Conservation (phyloP, 2,329 filamentous ascomycete genomes). For the Fusarium anthophilum region DNA sequence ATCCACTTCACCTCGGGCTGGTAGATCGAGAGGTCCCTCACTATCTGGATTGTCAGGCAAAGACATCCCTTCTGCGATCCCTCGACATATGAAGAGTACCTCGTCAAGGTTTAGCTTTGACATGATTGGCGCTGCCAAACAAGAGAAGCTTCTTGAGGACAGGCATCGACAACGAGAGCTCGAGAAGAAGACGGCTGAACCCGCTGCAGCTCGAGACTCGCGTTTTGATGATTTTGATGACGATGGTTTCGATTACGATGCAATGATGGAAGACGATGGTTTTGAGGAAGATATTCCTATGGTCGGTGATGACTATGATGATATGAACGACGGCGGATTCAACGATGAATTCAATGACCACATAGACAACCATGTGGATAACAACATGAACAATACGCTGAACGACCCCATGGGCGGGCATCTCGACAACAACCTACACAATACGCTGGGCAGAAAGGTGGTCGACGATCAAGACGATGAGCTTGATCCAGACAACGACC, state of each 20-base stretch:
- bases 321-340: slow-evolving; percentile 40
- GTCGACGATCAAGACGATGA: slow-evolving; percentile 41
- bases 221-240: slow-evolving; percentile 71
- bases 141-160: slow-evolving; percentile 77
- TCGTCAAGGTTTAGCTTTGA: slow-evolving; percentile 86
- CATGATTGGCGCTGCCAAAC: slow-evolving; percentile 74
- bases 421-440: slow-evolving; percentile 37
- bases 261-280: slow-evolving; percentile 72
- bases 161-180: slow-evolving; percentile 74
- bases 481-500: slow-evolving; percentile 46
- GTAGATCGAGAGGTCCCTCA: slow-evolving; percentile 64
- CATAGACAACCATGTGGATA: background rate
- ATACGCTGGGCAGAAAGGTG: slow-evolving; percentile 5
- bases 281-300: slow-evolving; percentile 63
- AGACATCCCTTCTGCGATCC: slow-evolving; percentile 60
- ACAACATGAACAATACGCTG: slow-evolving; percentile 28
- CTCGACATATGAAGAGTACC: slow-evolving; percentile 76
- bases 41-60: slow-evolving; percentile 58
- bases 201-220: slow-evolving; percentile 57
- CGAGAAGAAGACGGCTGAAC: slow-evolving; percentile 61
- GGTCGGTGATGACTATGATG: slow-evolving; percentile 45
- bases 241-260: slow-evolving; percentile 68
- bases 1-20: slow-evolving; percentile 43
- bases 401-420: slow-evolving; percentile 8
- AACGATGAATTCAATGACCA: slow-evolving; percentile 37